These are phyloP conservation scores for Penicillium sp. DNA, from an alignment of 2,329 filamentous ascomycete species.

Conservation along the genomic window DNA sequence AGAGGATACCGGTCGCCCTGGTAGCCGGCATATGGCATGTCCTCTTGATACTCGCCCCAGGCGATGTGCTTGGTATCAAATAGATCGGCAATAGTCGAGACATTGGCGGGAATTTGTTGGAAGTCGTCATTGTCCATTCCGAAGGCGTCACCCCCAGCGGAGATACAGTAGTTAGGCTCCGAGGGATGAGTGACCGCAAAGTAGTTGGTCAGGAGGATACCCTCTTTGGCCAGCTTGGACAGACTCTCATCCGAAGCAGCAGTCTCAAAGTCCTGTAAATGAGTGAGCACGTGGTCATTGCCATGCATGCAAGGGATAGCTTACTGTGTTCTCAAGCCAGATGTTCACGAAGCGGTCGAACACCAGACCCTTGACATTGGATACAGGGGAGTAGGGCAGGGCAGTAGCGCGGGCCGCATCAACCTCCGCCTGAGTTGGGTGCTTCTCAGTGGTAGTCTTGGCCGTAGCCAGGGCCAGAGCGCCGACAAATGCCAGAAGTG, in stretches of 20 bases:
- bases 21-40: constrained; percentile 73
- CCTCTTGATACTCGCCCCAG: constrained; percentile 75
- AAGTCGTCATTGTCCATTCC: constrained; percentile 69
- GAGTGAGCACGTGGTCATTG: constrained; percentile 38
- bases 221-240: constrained; percentile 41
- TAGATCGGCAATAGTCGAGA: constrained; percentile 67
- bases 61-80: constrained; percentile 64
- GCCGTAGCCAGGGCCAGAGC: constrained; percentile 28
- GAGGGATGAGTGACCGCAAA: constrained; percentile 52
- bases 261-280: constrained; percentile 58
- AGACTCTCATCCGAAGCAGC: constrained; percentile 56
- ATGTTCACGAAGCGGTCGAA: constrained; percentile 72
- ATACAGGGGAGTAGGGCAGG: constrained; percentile 61
- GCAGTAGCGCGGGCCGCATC: constrained; percentile 53
- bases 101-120: constrained; percentile 57
- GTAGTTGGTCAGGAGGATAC: constrained; percentile 62
- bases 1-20: constrained; percentile 64
- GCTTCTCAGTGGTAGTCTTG: constrained; percentile 26
- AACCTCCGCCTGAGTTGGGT: constrained; percentile 32
- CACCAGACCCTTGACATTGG: constrained; percentile 65
- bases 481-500: constrained; percentile 38
- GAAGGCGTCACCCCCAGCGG: constrained; percentile 69
- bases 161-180: constrained; percentile 71
- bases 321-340: constrained; percentile 73
- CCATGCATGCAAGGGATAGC: constrained; percentile 36